Percentiles rank a stretch among this genome's conserved stretches.
Evolutionary conservation across 805 yeast species (phyloP).

Genomic region (Lipomyces chichibuensis): DNA sequence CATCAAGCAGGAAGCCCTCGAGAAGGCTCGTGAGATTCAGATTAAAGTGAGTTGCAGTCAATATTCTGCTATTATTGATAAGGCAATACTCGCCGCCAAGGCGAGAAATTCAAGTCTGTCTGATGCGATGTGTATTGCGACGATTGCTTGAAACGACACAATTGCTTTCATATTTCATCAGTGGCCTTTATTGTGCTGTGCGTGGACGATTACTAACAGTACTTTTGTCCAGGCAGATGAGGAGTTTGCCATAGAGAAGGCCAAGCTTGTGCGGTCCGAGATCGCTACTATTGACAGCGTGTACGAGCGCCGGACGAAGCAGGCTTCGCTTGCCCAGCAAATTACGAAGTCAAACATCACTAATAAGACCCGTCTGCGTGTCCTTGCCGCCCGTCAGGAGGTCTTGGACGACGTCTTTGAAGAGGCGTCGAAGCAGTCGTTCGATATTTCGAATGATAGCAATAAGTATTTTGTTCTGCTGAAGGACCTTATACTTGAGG

Average conservation of each 20-base stretch:
- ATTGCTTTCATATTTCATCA: neutral
- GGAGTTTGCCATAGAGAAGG: constrained; percentile 97
- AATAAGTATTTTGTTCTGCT: constrained; percentile 68
- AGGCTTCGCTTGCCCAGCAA: constrained; percentile 90
- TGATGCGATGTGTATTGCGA: too few species aligned
- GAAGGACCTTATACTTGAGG: constrained; percentile 77
- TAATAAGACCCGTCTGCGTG: constrained; percentile 91
- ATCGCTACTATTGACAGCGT: constrained; percentile 81
- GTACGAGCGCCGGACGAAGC: constrained; percentile 82
- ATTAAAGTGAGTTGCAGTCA: constrained; percentile 57
- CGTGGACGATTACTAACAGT: neutral
- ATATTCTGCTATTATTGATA: neutral
- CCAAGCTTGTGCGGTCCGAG: constrained; percentile 90
- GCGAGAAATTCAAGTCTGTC: too few species aligned
- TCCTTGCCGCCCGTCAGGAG: constrained; percentile 82
- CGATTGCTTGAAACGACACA: neutral
- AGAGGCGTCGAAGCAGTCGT: constrained; percentile 65
- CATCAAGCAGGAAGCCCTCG: constrained; percentile 98
- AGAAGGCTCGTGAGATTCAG: constrained; percentile 93
- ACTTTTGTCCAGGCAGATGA: constrained; percentile 68
- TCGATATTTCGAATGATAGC: constrained; percentile 58
- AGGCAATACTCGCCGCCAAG: too few species aligned
- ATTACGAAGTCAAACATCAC: constrained; percentile 93
- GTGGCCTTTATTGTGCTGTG: neutral
- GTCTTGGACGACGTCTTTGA: constrained; percentile 75